Base-by-base conservation (phyloP, 1,139 yeast species). In the Candida pseudoviswanathii region DNA sequence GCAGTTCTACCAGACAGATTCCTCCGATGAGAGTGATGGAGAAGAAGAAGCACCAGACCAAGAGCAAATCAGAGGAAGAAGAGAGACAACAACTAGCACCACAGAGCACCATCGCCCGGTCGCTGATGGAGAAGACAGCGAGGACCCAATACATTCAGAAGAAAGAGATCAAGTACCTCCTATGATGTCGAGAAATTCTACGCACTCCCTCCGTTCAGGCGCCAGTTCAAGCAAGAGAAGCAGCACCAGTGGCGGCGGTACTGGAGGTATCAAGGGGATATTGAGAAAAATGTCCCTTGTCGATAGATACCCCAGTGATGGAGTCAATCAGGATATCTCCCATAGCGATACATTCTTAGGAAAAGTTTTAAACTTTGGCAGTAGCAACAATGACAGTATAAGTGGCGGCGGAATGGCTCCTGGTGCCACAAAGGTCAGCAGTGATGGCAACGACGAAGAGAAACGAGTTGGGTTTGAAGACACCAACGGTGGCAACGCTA, bases 321-420 rank as follows among this genome's bases (percentile, higher is more conserved):
- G 52, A 31, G 29, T 34, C 8, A 54, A 43, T 52, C 57, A 43
- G 47, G 57, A 57, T 47, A 50, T 57, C 2, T 60, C 73, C 2
- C 58, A 59, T 3, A 64, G 72, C 5, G 80, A 76, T 49, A 66
- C 78, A 0, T 73, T 76, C 47, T 59, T 76, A 42, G 80, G 79
- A 2, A 59, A 70, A 33, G 71, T 76, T 2, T 57, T 74, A 43
- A 59, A 57, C 32, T 58, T 65, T 46, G 61, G 65, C 7, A 62
- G 60, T 33, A 30, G 38, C 21, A 43, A 34, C 26, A 63, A 62
- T 22, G 56, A 56, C 10, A 66, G 73, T 1, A 50, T 71, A 29
- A 59, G 75, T 43, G 78, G 78, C 2, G 80, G 80, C 9, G 81
- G 80, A 0, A 55, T 75, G 53, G 68, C 64, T 0, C 80, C 80